phyloP scores from a whole-genome alignment of 2,329 filamentous ascomycete species.

The Xylariaceae sp. region DNA sequence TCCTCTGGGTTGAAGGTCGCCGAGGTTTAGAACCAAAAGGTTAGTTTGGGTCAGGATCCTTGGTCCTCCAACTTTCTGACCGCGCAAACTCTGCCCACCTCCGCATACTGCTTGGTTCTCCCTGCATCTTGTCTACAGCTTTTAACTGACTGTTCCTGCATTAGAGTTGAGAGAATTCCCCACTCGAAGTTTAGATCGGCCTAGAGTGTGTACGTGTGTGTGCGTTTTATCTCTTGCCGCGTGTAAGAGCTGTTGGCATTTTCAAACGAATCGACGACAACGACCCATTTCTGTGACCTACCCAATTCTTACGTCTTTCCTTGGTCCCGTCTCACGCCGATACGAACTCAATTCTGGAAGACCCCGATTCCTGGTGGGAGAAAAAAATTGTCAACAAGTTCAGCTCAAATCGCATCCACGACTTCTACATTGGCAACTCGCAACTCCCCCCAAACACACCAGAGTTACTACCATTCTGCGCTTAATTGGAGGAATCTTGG shows the following conservation, averaged over 20 bases:
- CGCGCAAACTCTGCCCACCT: too few species aligned
- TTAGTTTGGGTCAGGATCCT: constrained; percentile 34
- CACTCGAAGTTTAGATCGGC: neutral
- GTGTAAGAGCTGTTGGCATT: constrained; percentile 26
- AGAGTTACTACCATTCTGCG: constrained; percentile 18
- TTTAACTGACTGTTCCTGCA: constrained; percentile 36
- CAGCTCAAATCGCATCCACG: neutral
- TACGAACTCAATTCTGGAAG: constrained; percentile 18
- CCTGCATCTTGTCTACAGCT: constrained; percentile 35
- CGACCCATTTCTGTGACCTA: constrained; percentile 20
- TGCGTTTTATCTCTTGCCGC: constrained; percentile 17
- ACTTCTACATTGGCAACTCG: constrained; percentile 11
- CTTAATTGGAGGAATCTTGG: constrained; percentile 32
- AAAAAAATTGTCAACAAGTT: neutral
- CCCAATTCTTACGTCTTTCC: constrained; percentile 10
- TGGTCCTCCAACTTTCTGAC: constrained; percentile 27
- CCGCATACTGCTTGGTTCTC: constrained; percentile 27
- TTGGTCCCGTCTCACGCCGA: constrained; percentile 20
- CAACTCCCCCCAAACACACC: constrained; percentile 10
- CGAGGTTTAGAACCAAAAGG: constrained; percentile 43
- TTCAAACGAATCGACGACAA: constrained; percentile 36
- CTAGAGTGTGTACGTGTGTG: constrained; percentile 21
- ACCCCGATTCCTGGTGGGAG: neutral
- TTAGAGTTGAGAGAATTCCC: constrained; percentile 36
- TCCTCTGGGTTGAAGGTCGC: constrained; percentile 37